Base-by-base conservation (phyloP, 2,329 filamentous ascomycete species). In the Aspergillus luchuensis region DNA sequence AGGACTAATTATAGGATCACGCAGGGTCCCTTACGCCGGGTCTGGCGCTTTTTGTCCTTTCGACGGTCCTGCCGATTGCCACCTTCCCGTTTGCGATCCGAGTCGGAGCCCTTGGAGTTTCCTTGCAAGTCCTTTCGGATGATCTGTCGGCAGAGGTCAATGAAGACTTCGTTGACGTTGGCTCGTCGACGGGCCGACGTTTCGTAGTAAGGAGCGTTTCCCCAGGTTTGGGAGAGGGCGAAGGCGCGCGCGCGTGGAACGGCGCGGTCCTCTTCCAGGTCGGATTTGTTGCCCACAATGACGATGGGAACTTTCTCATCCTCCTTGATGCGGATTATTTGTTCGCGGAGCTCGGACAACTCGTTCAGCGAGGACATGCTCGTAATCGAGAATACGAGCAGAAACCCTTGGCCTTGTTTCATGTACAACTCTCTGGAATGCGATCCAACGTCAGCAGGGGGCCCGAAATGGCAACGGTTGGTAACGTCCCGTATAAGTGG, bases 351-450 rank as follows among this genome's bases (percentile, higher is more conserved):
- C 68, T 91, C 89, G 67, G 87, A 84, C 30, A 97, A 85, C 76
- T 97, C 92, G 68, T 88, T 85, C 43, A 97, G 83, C n/a, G 91
- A 96, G 36, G 91, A 91, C 63, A 85, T 82, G 63, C 91, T 95
- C 17, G 91, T 94, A 72, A 96, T 96, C 78, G 90, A 94, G 79
- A 96, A 97, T 60, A 96, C 92, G 39, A 97, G 84, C 58, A 97
- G 85, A 75, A 97, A 97, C 0, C 92, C 92, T 78, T 96, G 91
- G 58, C 92, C 92, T 41, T 92, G 91, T 74, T 95, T 95, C 91
- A 97, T 96, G 81, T 96, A 95, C 49, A 94, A 82, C 74, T 95
- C 91, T 72, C 91, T 85, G 67, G 50, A 56, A 48, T 53, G 54
- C 8, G 8, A 19, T 69, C 48, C 69, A 58, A 51, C 25, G 55